Percentiles rank a stretch among this genome's conserved stretches.
Conservation (phyloP, 129 eudicot species). For the Centaurea solstitialis region DNA sequence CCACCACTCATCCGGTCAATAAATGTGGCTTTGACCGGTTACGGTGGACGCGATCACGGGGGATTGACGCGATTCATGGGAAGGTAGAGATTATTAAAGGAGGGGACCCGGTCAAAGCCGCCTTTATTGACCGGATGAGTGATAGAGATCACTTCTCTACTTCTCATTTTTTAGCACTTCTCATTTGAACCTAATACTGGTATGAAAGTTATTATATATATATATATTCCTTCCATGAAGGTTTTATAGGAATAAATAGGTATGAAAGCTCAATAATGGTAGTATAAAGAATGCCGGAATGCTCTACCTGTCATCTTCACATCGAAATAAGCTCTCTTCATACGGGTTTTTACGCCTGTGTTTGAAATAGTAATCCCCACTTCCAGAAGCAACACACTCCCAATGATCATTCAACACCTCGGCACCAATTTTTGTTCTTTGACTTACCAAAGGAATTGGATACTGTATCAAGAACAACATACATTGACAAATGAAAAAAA, state of each 20-base stretch:
- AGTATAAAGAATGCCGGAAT: not conserved
- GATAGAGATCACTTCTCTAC: no score
- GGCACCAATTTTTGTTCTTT: slow-evolving; percentile 68
- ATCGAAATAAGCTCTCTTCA: slow-evolving; percentile 95
- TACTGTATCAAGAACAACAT: slow-evolving; percentile 57
- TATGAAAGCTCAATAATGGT: not conserved
- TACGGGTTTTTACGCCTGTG: slow-evolving; percentile 99
- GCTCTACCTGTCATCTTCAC: slow-evolving; percentile 94
- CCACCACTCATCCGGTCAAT: no score
- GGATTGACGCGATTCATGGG: no score
- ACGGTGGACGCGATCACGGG: no score
- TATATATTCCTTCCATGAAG: slow-evolving; percentile 5
- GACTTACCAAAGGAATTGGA: slow-evolving; percentile 82
- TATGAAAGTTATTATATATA: no score
- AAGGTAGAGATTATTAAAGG: no score
- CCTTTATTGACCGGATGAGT: no score
- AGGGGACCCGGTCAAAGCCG: no score
- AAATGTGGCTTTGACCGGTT: no score
- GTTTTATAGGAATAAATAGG: not conserved
- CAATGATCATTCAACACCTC: slow-evolving; percentile 90
- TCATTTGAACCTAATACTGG: no score
- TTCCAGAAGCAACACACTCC: slow-evolving; percentile 99
- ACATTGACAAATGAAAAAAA: not conserved
- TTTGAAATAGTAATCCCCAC: slow-evolving; percentile 96
- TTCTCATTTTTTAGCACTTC: no score